Percentiles rank a stretch among this genome's conserved stretches.
These are phyloP conservation scores for Xylariales sp. DNA, from an alignment of 2,329 filamentous ascomycete species.

Conservation along the genomic window DNA sequence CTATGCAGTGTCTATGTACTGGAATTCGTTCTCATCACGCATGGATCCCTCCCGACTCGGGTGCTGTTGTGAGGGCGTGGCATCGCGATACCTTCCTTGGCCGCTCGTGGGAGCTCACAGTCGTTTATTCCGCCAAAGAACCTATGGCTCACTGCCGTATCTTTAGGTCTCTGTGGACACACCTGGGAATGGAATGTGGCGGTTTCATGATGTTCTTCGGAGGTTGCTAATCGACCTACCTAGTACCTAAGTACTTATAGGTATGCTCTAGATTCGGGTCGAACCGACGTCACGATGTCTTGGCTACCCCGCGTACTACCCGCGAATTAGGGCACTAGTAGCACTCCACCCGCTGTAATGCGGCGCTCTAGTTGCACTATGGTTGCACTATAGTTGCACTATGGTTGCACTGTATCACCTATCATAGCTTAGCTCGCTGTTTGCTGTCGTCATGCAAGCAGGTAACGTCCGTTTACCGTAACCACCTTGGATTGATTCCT, in stretches of 20 bases:
- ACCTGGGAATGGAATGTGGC: neutral
- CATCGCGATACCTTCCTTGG: neutral
- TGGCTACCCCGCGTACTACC: conserved; percentile 34
- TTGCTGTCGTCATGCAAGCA: conserved; percentile 28
- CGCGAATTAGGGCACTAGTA: conserved; percentile 27
- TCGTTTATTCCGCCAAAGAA: neutral
- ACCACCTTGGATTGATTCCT: conserved; percentile 2
- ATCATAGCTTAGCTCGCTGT: conserved; percentile 32
- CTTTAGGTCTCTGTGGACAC: neutral
- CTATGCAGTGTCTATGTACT: neutral
- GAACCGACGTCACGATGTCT: conserved; percentile 32
- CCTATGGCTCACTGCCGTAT: neutral
- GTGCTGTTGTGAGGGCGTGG: neutral
- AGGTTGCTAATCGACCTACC: neutral
- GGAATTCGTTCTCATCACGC: neutral
- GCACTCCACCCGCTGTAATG: conserved; percentile 7
- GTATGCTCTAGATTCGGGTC: conserved; percentile 1
- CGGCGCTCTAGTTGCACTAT: conserved; percentile 2
- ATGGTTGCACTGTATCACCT: conserved; percentile 10
- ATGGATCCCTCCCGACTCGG: conserved; percentile 7
- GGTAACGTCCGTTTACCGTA: conserved; percentile 9
- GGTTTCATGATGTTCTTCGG: neutral
- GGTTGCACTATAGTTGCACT: conserved; percentile 2
- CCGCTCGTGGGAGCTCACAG: neutral
- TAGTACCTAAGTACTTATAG: neutral